A percentile compares a stretch with the other conserved stretches of the same genome.
Conservation (phyloP, 2,329 filamentous ascomycete genomes). For the Trichoderma endophyticum region DNA sequence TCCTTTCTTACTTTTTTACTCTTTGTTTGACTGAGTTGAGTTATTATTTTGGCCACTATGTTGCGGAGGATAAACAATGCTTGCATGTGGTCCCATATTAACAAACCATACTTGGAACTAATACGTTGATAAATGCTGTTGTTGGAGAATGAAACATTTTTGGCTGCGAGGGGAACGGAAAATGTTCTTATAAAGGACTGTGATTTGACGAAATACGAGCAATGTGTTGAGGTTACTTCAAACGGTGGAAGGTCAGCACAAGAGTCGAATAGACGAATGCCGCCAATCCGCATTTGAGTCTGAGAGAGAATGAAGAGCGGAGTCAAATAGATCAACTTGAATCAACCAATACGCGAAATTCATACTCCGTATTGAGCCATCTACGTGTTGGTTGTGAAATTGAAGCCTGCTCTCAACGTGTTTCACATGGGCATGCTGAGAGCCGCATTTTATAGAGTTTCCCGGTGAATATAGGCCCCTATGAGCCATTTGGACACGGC, state of each 20-base stretch:
- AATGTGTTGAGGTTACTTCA: neutral
- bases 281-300: neutral
- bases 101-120: neutral
- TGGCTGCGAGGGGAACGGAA: neutral
- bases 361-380: neutral
- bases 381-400: neutral
- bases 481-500: neutral
- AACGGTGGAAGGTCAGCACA: neutral
- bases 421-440: neutral
- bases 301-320: neutral
- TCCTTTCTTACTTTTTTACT: neutral
- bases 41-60: no score
- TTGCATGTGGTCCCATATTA: neutral
- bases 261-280: neutral
- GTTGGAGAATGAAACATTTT: neutral
- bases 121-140: neutral
- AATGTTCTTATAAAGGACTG: neutral
- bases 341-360: neutral
- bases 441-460: neutral
- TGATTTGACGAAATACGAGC: neutral
- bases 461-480: neutral
- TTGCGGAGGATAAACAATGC: neutral
- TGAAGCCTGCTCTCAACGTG: neutral
- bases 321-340: neutral
- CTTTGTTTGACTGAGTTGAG: no score